Conservation (phyloP, 805 yeast species). For the Candida stauntonica region DNA sequence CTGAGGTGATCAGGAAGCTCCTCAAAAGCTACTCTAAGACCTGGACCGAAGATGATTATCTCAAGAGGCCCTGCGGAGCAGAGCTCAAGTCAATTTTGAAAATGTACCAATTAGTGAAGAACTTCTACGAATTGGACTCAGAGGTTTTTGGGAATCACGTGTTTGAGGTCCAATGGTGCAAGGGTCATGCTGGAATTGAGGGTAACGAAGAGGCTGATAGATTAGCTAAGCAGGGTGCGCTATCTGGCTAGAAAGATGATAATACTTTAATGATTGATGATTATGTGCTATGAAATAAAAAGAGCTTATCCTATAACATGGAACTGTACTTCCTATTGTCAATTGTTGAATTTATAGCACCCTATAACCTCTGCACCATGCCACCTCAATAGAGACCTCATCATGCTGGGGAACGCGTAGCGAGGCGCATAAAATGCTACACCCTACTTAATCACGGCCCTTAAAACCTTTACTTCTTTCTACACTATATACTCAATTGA, state of each 20-base stretch:
- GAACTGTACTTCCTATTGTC: no score
- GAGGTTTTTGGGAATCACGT: slow-evolving; percentile 28
- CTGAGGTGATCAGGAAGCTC: slow-evolving; percentile 57
- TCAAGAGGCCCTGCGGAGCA: slow-evolving; percentile 28
- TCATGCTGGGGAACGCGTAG: no score
- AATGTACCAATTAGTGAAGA: slow-evolving; percentile 39
- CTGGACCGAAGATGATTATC: slow-evolving; percentile 59
- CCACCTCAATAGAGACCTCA: no score
- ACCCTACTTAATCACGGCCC: no score
- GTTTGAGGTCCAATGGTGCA: slow-evolving; percentile 54
- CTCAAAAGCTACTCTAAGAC: slow-evolving; percentile 50
- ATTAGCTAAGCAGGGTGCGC: slow-evolving; percentile 65
- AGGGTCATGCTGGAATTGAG: slow-evolving; percentile 61
- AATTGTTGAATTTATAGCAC: no score
- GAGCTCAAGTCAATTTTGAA: slow-evolving; percentile 33
- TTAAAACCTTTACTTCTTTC: no score
- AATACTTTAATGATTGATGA: background rate
- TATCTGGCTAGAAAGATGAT: background rate
- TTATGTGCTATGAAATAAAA: no score
- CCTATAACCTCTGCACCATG: no score
- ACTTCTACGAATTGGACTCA: slow-evolving; percentile 28
- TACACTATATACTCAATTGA: no score
- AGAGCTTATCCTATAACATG: no score
- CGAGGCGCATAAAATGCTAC: no score
- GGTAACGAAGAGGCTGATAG: slow-evolving; percentile 80